Base-by-base conservation (phyloP, 306 rosid genomes). In the Canavalia gladiata region DNA sequence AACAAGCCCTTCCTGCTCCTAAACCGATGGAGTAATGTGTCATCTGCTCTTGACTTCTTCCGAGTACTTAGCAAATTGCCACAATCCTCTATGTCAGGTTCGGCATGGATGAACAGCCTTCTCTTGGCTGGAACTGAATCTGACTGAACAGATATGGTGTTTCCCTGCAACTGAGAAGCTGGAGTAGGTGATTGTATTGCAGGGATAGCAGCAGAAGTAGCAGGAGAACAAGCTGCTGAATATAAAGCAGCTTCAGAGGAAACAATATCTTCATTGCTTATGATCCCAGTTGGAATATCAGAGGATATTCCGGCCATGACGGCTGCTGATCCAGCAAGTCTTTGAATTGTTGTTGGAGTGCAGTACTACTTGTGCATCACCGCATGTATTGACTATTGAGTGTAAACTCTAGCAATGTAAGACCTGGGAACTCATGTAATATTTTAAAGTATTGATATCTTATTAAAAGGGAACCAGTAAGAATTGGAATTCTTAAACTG, bases 81-180 rank as follows among this genome's bases (percentile, higher is more conserved):
- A 45, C 80, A 81, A 81, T 92, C 97, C 86, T 94, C 97, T 13
- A 92, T 86, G 73, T 90, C 97, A 0, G 85, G 81, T 55, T 82
- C 78, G 1, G 78, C 5, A 69, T 66, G 51, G n/a, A 39, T 72
- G 78, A 89, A 81, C 7, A 88, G 8, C 6, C 46, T 51, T 82
- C 88, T 84, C 74, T 90, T 92, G 37, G 97, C 78, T 0, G 83
- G 68, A 41, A 39, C 70, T 4, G 89, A 55, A 81, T 84, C 77
- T 7, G 94, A 88, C 1, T 69, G 84, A 58, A 82, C 69, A 6
- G 91, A 91, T 76, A 83, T 65, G 28, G 59, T 55, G 28, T 72
- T 72, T 67, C 46, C 60, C 35, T 43, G 74, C 43, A 74, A 58
- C 45, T 5, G 33, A 51, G 86, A 41, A 12, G 75, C 63, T 1